Evolutionary conservation across 1,284 basidiomycete species (phyloP).

Genomic region (Sporisorium scitamineum): DNA sequence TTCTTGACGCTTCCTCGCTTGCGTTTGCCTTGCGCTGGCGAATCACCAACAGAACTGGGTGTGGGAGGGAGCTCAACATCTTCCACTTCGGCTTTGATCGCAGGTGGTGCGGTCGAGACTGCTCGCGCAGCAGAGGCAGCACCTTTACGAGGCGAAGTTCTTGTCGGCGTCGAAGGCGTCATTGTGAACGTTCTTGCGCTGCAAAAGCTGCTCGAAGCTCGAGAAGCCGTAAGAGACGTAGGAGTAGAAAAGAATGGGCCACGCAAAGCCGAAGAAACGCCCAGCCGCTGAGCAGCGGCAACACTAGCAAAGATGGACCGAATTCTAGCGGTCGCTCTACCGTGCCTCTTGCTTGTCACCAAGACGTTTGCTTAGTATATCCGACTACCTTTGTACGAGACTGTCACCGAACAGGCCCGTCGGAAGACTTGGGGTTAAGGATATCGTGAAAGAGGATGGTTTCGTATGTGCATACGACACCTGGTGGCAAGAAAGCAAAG

Average conservation of each 20-base stretch:
- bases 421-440: too few relatives aligned
- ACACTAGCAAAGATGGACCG: constrained; percentile 9
- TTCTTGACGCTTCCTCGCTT: constrained; percentile 17
- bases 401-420: background rate
- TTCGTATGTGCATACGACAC: background rate
- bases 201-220: background rate
- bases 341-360: background rate
- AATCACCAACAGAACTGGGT: constrained; percentile 4
- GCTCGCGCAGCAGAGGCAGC: background rate
- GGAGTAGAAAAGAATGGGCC: background rate
- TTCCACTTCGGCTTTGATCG: constrained; percentile 13
- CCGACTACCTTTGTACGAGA: background rate
- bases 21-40: constrained; percentile 9
- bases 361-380: too few relatives aligned
- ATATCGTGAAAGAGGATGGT: background rate
- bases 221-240: background rate
- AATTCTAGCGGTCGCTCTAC: constrained; percentile 16
- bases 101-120: constrained; percentile 16
- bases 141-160: constrained; percentile 12
- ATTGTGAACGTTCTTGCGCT: background rate
- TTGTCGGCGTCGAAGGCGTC: constrained; percentile 4
- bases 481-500: background rate
- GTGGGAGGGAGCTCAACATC: constrained; percentile 16
- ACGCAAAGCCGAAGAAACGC: background rate
- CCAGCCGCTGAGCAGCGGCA: constrained; percentile 21